A percentile compares a stretch with the other conserved stretches of the same genome.
Evolutionary conservation across 1,284 basidiomycete genomes (phyloP).

Genomic region (Fomitopsis pinicola): DNA sequence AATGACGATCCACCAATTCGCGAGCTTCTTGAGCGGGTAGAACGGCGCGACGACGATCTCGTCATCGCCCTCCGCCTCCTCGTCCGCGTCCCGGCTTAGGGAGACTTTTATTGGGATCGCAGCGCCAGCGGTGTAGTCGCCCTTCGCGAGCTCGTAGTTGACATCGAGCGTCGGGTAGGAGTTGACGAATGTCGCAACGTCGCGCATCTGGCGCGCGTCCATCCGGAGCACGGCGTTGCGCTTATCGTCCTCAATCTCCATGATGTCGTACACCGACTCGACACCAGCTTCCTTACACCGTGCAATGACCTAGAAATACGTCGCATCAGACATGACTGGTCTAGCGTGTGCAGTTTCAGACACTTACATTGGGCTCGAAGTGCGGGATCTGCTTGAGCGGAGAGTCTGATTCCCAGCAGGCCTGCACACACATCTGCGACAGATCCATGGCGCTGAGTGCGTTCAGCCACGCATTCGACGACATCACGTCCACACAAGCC

Average conservation of each 20-base stretch:
- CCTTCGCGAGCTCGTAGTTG: constrained; percentile 75
- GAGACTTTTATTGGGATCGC: constrained; percentile 82
- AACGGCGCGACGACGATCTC: constrained; percentile 87
- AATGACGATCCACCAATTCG: constrained; percentile 97
- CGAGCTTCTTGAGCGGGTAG: constrained; percentile 88
- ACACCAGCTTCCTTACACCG: constrained; percentile 81
- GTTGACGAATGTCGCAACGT: constrained; percentile 92
- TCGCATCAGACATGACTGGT: background rate
- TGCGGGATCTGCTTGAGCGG: constrained; percentile 95
- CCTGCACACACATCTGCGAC: constrained; percentile 99
- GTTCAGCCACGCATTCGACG: constrained; percentile 91
- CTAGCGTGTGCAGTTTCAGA: background rate
- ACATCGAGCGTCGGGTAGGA: constrained; percentile 94
- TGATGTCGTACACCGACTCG: constrained; percentile 91
- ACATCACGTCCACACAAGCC: constrained; percentile 98
- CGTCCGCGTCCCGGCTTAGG: constrained; percentile 82
- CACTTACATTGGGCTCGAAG: constrained; percentile 78
- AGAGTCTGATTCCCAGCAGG: constrained; percentile 95
- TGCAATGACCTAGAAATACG: constrained; percentile 57
- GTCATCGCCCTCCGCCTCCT: constrained; percentile 73
- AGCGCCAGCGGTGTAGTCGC: constrained; percentile 78
- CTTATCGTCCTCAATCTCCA: constrained; percentile 94
- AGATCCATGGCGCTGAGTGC: constrained; percentile 98
- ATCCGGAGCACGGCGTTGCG: constrained; percentile 82
- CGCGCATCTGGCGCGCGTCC: constrained; percentile 83